Evolutionary conservation across 208 protist species (phyloP).

Genomic region (Angomonas deanei): DNA sequence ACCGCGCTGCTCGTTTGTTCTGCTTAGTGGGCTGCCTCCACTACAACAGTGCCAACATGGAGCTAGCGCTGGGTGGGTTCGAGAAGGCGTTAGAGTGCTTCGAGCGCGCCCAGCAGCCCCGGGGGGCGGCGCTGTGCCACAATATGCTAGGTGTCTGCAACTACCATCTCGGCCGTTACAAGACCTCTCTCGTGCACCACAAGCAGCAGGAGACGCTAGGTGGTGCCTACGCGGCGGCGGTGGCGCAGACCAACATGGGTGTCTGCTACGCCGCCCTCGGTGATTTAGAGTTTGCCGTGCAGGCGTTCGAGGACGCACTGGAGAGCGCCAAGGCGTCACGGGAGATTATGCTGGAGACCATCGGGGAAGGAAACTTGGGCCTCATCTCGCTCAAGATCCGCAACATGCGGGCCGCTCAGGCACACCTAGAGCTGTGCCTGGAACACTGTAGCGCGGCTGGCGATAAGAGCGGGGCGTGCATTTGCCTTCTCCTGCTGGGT

Average conservation of each 20-base stretch:
- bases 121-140: conserved; percentile 74
- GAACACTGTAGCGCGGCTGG: conserved; percentile 77
- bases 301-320: conserved; percentile 72
- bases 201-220: conserved; percentile 80
- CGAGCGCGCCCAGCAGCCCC: conserved; percentile 37
- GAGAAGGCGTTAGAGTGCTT: conserved; percentile 48
- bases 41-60: conserved; percentile 83
- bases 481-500: conserved; percentile 81
- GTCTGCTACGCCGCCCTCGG: conserved; percentile 78
- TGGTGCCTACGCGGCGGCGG: conserved; percentile 61
- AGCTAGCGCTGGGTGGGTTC: conserved; percentile 49
- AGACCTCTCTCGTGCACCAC: conserved; percentile 74
- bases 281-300: conserved; percentile 71
- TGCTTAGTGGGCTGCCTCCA: conserved; percentile 55
- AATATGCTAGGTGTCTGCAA: conserved; percentile 82
- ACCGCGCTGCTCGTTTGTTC: conserved; percentile 44
- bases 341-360: conserved; percentile 69
- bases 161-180: conserved; percentile 63
- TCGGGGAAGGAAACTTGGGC: conserved; percentile 78
- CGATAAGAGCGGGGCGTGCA: conserved; percentile 75
- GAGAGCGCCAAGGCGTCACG: conserved; percentile 48
- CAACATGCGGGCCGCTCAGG: conserved; percentile 74
- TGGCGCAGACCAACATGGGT: conserved; percentile 85
- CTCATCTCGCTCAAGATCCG: conserved; percentile 64
- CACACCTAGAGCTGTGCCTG: conserved; percentile 73